Evolutionary conservation across 768 basidiomycete species (phyloP).

Genomic region (Mycena leptocephala): DNA sequence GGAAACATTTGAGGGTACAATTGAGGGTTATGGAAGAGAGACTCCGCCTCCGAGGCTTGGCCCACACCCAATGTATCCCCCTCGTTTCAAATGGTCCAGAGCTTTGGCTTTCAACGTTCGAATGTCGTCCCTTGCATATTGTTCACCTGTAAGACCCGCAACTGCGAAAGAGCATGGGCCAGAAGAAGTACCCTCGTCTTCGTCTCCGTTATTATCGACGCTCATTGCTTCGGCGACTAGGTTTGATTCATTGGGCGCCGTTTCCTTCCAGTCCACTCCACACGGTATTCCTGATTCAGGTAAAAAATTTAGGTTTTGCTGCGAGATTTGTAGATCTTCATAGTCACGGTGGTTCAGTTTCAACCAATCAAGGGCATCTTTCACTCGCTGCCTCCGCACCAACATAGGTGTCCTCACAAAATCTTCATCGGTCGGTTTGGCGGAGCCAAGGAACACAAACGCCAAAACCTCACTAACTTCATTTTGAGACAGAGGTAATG

Average conservation of each 20-base stretch:
- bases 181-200: not conserved
- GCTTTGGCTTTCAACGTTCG: not conserved
- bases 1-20: too few species aligned
- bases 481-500: constrained; percentile 36
- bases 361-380: constrained; percentile 17
- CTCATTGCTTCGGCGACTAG: not conserved
- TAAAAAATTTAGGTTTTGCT: not conserved
- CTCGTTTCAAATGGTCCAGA: not conserved
- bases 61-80: not conserved
- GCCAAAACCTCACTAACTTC: constrained; percentile 45
- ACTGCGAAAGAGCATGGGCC: not conserved
- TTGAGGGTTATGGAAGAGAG: not conserved
- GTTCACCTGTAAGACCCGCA: not conserved
- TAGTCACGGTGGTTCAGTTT: constrained; percentile 26
- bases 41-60: not conserved
- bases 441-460: constrained; percentile 26
- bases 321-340: not conserved
- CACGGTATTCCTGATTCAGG: not conserved
- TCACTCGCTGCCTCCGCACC: not conserved
- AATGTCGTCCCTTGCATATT: not conserved
- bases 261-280: constrained; percentile 1
- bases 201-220: not conserved
- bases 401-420: constrained; percentile 15
- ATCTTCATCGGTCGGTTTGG: constrained; percentile 30
- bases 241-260: not conserved